Percentiles rank a stretch among this genome's conserved stretches.
phyloP scores from a whole-genome alignment of 768 basidiomycete genomes.

The Lentinula raphanica region DNA sequence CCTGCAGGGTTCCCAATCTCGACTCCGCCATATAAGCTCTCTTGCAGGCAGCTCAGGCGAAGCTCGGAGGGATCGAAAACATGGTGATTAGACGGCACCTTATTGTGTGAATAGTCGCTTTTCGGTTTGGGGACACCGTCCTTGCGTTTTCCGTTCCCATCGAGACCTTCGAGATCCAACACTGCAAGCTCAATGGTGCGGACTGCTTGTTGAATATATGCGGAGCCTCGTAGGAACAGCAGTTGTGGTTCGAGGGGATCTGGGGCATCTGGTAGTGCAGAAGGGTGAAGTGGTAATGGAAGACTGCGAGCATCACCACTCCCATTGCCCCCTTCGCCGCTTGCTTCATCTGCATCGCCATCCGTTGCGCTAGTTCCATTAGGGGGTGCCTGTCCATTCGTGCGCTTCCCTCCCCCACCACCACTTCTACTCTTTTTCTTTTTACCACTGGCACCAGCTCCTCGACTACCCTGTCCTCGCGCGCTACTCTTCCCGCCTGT shows the following conservation, averaged over 20 bases:
- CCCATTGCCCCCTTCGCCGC: conserved; percentile 7
- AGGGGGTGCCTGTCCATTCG: conserved; percentile 63
- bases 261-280: conserved; percentile 70
- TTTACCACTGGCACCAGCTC: conserved; percentile 26
- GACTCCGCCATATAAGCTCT: conserved; percentile 77
- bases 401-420: conserved; percentile 30
- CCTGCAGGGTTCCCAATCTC: conserved; percentile 81
- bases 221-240: conserved; percentile 77
- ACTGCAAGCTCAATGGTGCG: conserved; percentile 69
- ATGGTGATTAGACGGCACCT: background rate
- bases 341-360: conserved; percentile 33
- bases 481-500: conserved; percentile 4
- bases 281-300: conserved; percentile 57
- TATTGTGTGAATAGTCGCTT: background rate
- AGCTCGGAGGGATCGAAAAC: conserved; percentile 49
- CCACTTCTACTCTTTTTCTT: conserved; percentile 47
- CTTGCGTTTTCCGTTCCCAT: conserved; percentile 46
- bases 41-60: conserved; percentile 68
- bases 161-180: conserved; percentile 64
- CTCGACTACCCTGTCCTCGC: conserved; percentile 21
- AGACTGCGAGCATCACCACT: conserved; percentile 39
- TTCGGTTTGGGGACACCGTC: background rate
- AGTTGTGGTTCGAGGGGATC: conserved; percentile 85
- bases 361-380: conserved; percentile 57
- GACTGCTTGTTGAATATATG: conserved; percentile 77